phyloP scores from a whole-genome alignment of 441 rosid species.

The Corymbia citriodora region DNA sequence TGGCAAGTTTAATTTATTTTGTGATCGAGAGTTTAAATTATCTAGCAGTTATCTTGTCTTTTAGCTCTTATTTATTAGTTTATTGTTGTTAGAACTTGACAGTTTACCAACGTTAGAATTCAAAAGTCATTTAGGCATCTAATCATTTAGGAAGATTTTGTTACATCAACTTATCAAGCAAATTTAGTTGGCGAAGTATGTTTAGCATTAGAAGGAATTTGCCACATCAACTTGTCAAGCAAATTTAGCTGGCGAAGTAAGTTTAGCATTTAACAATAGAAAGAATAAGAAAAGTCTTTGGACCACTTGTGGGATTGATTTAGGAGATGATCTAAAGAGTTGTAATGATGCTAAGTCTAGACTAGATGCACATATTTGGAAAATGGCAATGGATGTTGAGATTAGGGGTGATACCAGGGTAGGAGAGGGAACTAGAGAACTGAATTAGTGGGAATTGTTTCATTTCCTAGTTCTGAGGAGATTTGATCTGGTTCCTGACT shows the following conservation, averaged over 20 bases:
- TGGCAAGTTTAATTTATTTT: background rate
- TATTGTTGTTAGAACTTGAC: background rate
- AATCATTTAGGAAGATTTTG: background rate
- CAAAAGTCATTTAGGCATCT: background rate
- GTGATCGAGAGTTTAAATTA: background rate
- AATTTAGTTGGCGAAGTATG: background rate
- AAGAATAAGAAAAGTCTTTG: background rate
- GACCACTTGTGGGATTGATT: background rate
- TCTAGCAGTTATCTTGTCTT: background rate
- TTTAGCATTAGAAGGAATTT: background rate
- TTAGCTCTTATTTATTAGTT: background rate
- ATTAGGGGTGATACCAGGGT: background rate
- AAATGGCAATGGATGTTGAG: background rate
- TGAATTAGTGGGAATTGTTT: background rate
- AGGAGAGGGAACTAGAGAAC: background rate
- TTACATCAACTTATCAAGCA: background rate
- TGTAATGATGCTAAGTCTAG: background rate
- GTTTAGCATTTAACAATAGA: background rate
- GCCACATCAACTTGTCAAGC: background rate
- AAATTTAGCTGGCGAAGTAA: background rate
- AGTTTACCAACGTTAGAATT: background rate
- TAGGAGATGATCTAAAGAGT: background rate
- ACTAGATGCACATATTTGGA: background rate
- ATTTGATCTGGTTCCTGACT: rapidly evolving
- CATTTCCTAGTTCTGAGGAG: background rate